Percentiles rank a stretch among this genome's conserved stretches.
Evolutionary conservation across 208 protist species (phyloP).

Genomic region (Crithidia fasciculata): DNA sequence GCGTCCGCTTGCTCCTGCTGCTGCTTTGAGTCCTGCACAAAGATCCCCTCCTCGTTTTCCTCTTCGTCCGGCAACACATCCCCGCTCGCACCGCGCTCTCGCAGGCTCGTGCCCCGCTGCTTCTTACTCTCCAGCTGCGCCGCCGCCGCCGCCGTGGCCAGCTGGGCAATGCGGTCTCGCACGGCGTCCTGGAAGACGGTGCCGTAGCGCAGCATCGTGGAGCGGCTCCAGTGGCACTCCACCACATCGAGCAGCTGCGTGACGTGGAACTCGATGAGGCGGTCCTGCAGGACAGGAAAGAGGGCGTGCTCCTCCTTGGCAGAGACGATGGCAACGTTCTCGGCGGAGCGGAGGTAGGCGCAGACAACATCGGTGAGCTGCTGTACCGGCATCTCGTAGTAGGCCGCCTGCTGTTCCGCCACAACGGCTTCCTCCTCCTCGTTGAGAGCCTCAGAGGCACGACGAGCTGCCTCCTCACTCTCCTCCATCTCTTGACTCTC

Average conservation of each 20-base stretch:
- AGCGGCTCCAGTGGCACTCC: constrained; percentile 62
- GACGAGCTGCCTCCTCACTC: neutral
- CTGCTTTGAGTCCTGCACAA: constrained; percentile 8
- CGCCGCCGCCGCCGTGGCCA: constrained; percentile 45
- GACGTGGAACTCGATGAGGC: constrained; percentile 54
- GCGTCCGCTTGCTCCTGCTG: constrained; percentile 16
- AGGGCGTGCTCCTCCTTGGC: constrained; percentile 67
- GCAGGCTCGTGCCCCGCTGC: neutral
- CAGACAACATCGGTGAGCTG: constrained; percentile 41
- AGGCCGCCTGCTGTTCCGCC: constrained; percentile 24
- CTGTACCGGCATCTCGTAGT: constrained; percentile 32
- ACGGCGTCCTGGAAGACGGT: constrained; percentile 58
- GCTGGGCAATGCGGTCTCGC: constrained; percentile 68
- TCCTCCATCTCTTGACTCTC: neutral
- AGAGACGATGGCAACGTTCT: constrained; percentile 57
- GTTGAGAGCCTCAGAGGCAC: neutral
- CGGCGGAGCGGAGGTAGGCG: constrained; percentile 58
- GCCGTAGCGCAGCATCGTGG: constrained; percentile 78
- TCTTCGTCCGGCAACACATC: neutral
- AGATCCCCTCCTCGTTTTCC: constrained; percentile 15
- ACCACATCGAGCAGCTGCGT: constrained; percentile 70
- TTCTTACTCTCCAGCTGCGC: constrained; percentile 18
- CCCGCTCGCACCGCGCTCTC: neutral
- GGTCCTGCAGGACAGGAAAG: constrained; percentile 71
- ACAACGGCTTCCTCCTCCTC: constrained; percentile 2